phyloP scores from a whole-genome alignment of 2,329 filamentous ascomycete genomes.

The Trichoderma polysporum region DNA sequence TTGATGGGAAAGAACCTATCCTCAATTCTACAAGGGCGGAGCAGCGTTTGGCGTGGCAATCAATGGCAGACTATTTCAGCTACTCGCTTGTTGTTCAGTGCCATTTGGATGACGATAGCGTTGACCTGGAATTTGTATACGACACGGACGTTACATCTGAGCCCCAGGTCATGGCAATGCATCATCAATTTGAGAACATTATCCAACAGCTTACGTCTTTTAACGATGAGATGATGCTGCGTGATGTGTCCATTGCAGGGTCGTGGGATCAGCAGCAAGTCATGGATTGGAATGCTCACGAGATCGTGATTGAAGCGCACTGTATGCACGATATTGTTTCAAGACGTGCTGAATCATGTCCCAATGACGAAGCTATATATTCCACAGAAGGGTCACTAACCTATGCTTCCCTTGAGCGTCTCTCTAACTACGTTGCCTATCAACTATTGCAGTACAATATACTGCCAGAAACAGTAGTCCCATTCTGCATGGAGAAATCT shows the following conservation, averaged over 20 bases:
- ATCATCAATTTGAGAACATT: constrained; percentile 3
- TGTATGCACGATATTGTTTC: constrained; percentile 11
- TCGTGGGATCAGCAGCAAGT: constrained; percentile 10
- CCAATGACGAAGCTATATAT: constrained; percentile 2
- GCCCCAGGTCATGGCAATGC: neutral
- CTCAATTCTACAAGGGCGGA: neutral
- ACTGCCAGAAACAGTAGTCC: neutral
- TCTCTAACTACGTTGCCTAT: neutral
- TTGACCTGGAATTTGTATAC: neutral
- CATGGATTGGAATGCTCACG: constrained; percentile 1
- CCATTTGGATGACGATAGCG: neutral
- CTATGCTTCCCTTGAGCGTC: neutral
- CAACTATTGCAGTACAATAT: neutral
- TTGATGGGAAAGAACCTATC: neutral
- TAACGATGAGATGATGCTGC: neutral
- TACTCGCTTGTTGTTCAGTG: constrained; percentile 9
- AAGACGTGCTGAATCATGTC: neutral
- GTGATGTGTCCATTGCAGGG: neutral
- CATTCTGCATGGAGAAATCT: constrained; percentile 17
- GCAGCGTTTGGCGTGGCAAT: neutral
- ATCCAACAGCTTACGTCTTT: neutral
- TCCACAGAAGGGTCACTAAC: constrained; percentile 1
- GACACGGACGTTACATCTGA: neutral
- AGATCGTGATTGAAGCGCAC: neutral
- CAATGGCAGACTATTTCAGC: constrained; percentile 11